phyloP scores from a whole-genome alignment of 1,284 basidiomycete species.

The Meira miltonrushii region DNA sequence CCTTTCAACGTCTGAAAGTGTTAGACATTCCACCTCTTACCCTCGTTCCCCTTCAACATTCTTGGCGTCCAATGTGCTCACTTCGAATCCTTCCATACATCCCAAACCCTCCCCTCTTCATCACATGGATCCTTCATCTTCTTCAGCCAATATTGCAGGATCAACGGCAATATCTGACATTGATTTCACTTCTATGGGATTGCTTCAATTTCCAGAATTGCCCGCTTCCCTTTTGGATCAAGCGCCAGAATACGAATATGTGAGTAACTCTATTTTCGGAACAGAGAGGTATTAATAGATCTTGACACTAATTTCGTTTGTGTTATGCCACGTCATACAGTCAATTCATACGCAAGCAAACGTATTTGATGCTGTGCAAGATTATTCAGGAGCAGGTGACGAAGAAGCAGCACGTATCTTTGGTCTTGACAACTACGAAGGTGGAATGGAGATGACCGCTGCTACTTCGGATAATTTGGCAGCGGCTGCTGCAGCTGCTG shows the following conservation, averaged over 20 bases:
- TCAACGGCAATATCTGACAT: constrained; percentile 9
- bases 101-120: too few species aligned
- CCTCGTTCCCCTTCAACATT: too few species aligned
- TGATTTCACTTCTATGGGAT: constrained; percentile 22
- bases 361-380: constrained; percentile 32
- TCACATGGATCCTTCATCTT: too few species aligned
- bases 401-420: constrained; percentile 7
- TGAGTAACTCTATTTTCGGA: constrained; percentile 22
- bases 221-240: constrained; percentile 43
- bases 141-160: too few species aligned
- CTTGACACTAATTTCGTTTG: background rate
- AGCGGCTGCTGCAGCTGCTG: background rate
- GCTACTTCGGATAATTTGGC: background rate
- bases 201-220: constrained; percentile 42
- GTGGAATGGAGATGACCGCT: background rate
- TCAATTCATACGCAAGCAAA: constrained; percentile 45
- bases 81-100: too few species aligned
- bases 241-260: constrained; percentile 44
- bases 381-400: constrained; percentile 14
- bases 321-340: constrained; percentile 14
- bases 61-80: too few species aligned
- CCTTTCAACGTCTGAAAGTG: too few species aligned
- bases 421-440: constrained; percentile 7
- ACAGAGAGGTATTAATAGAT: constrained; percentile 2
- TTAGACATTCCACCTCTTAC: too few species aligned